Base-by-base conservation (phyloP, 2,329 filamentous ascomycete genomes). In the Hypoxylon sp. region DNA sequence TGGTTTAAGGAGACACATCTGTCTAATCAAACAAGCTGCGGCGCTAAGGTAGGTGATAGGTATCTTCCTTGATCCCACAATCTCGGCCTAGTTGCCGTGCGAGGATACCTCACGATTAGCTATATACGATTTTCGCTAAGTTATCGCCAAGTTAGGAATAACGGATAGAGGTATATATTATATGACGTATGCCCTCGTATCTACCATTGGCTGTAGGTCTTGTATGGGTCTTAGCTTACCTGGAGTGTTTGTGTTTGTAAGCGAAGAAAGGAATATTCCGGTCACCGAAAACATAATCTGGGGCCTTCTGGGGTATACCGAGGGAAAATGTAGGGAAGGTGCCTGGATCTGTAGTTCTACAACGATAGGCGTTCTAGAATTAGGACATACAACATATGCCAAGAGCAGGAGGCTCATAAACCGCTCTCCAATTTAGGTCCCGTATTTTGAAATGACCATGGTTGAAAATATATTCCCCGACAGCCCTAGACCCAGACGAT, bases 401-500 rank as follows among this genome's bases (percentile, higher is more conserved):
- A 48, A 58, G 38, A 17, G 3, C 46, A 6, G 53, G 48, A 59
- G 38, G 61, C 32, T 63, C 30, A 59, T 38, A 14, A 34, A 52
- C 23, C n/a, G 11, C n/a, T 45, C 43, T 3, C 5, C 23, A 6
- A 11, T 28, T 14, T 21, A 41, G 19, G 19, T 43, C n/a, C 45
- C 28, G 41, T 49, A 41, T 53, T 28, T 43, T 51, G 25, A 19
- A 60, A 46, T 46, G 13, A 21, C 6, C 21, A 34, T 41, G 11
- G 23, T 11, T 59, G 28, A 43, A 32, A 49, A 36, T 36, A 19
- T 19, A 13, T 43, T 36, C 48, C 6, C 5, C 11, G 14, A 36
- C 30, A 23, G 48, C 34, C 30, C 41, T 36, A 36, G 50, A 49
- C 19, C 25, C 14, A 21, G 17, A 17, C 50, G 34, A 5, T 43